Evolutionary conservation across 2,329 filamentous ascomycete genomes (phyloP), one percentile per base, ranked within the genome.

Genomic region (Raffaelea arxii): DNA sequence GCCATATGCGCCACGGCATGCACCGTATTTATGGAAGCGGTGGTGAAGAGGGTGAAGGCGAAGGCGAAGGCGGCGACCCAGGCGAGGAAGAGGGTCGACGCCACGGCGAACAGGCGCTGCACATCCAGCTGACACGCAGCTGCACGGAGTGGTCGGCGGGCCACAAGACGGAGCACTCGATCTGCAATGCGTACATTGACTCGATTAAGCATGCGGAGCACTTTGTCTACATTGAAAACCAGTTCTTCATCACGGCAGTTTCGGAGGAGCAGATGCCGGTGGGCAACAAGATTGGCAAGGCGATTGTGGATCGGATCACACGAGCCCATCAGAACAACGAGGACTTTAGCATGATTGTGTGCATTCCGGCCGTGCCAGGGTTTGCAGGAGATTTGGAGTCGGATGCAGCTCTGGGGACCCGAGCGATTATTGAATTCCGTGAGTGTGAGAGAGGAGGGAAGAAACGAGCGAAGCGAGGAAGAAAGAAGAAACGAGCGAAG

Each of bases 221-320:
- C 61, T 96, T 80, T 55, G 84, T 98, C 22, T 98, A 97, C 67
- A 95, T 98, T 50, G 92, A 98, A 63, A 97, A 97, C 58, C 92
- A 98, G 58, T 97, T 97, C 69, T 98, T 97, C 72, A 96, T 94
- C 60, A 94, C 89, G 1, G 86, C 92, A 0, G 97, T 91, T 0
- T 88, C 88, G 9, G 82, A 92, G n/a, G 66, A 95, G 30, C 90
- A 96, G 61, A 68, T 73, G 1, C 91, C 91, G 0, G 79, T 97
- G 22, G 81, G 88, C 63, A 98, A 98, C 60, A 84, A 80, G 18
- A 85, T 98, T 45, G 92, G 92, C 12, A 74, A 74, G 7, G 83
- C 92, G 2, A 95, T 98, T 46, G 92, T 96, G 2, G 89, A 98
- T 47, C 90, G 91, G 1, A 83, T 89, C 23, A 78, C 96, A 3